Evolutionary conservation across 192 early-diverging fungal genomes (phyloP).

Genomic region (Coemansia sp.): DNA sequence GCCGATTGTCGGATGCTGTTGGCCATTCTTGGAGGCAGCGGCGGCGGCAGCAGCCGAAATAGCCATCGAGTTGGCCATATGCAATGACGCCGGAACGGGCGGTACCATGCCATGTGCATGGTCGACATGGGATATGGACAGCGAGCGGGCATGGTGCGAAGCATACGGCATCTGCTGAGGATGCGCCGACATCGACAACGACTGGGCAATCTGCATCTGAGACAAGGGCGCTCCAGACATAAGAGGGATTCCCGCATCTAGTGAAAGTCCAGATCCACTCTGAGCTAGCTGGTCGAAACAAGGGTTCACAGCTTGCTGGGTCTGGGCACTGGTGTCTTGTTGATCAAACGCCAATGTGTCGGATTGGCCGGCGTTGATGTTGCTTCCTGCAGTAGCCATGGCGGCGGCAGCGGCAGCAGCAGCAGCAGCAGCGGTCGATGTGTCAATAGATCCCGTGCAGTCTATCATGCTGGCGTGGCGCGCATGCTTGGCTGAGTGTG

Average conservation of each 20-base stretch:
- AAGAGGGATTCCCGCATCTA: slow-evolving; percentile 20
- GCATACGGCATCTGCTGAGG: slow-evolving; percentile 10
- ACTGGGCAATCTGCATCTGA: slow-evolving; percentile 13
- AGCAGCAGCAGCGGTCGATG: slow-evolving; percentile 21
- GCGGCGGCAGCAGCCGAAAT: slow-evolving; percentile 5
- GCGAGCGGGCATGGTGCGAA: slow-evolving; percentile 20
- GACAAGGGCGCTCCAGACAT: slow-evolving; percentile 17
- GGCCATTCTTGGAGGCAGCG: neutral
- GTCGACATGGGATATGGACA: slow-evolving; percentile 27
- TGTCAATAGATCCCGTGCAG: neutral
- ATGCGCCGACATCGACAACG: slow-evolving; percentile 9
- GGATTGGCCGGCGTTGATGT: slow-evolving; percentile 15
- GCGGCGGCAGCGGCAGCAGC: slow-evolving; percentile 16
- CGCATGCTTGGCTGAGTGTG: slow-evolving; percentile 25
- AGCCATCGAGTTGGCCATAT: slow-evolving; percentile 26
- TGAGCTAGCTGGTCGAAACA: slow-evolving; percentile 32
- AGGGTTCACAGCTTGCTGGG: slow-evolving; percentile 10
- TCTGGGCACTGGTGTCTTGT: slow-evolving; percentile 2
- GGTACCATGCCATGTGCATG: slow-evolving; percentile 2
- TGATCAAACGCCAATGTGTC: neutral
- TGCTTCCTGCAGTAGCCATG: slow-evolving; percentile 8
- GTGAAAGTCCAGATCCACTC: slow-evolving; percentile 10
- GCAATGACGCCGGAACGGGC: slow-evolving; percentile 12
- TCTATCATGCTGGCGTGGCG: slow-evolving; percentile 32
- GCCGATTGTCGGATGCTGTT: slow-evolving; percentile 13